Percentiles rank a stretch among this genome's conserved stretches.
Conservation (phyloP, 129 eudicot genomes). For the Flaveria trinervia region DNA sequence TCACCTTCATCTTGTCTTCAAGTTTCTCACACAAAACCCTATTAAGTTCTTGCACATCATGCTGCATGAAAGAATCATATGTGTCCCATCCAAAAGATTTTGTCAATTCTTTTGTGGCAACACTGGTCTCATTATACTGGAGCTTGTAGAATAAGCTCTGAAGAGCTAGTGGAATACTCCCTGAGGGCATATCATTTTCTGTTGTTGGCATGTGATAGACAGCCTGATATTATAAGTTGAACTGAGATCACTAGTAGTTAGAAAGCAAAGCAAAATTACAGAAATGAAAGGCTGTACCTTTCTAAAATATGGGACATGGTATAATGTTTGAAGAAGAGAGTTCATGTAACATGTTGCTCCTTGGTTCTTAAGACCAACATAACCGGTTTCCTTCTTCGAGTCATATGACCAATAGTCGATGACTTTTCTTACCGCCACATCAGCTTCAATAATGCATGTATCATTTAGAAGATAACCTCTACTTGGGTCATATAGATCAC, state of each 20-base stretch:
- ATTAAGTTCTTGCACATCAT: conserved; percentile 96
- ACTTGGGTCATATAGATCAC: conserved; percentile 80
- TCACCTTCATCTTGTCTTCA: conserved; percentile 98
- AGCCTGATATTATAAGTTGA: conserved; percentile 57
- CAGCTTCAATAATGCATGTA: conserved; percentile 81
- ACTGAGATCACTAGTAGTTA: conserved; percentile 21
- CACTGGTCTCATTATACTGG: conserved; percentile 90
- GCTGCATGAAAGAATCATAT: conserved; percentile 97
- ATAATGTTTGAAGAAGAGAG: conserved; percentile 81
- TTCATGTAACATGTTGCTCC: conserved; percentile 99
- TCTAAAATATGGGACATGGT: conserved; percentile 90
- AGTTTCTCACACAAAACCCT: conserved; percentile 92
- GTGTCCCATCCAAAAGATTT: conserved; percentile 99
- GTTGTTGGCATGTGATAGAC: conserved; percentile 99
- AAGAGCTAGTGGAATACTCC: conserved; percentile 91
- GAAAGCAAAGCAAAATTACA: conserved; percentile 4
- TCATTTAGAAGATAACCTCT: conserved; percentile 76
- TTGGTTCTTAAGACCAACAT: conserved; percentile 93
- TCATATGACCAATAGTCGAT: conserved; percentile 83
- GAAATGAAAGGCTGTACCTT: conserved; percentile 43
- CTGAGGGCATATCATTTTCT: conserved; percentile 89
- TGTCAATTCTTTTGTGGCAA: conserved; percentile 90
- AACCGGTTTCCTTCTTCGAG: conserved; percentile 96
- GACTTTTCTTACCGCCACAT: conserved; percentile 85
- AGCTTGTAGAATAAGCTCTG: conserved; percentile 95